A percentile compares a stretch with the other conserved stretches of the same genome.
phyloP scores from a whole-genome alignment of 1,284 basidiomycete species.

The Naganishia sp. region DNA sequence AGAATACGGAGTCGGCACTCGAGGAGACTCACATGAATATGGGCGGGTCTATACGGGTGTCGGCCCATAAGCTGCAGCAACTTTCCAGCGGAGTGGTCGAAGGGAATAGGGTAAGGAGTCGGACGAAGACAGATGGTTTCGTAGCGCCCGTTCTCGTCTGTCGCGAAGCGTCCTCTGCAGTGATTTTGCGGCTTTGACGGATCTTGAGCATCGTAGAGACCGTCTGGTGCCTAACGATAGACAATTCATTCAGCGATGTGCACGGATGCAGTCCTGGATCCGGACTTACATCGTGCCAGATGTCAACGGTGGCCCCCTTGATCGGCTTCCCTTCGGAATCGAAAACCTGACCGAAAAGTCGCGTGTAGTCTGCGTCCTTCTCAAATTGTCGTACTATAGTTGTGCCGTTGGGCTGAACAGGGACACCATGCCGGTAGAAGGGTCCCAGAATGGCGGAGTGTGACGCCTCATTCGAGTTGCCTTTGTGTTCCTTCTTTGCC shows the following conservation, averaged over 20 bases:
- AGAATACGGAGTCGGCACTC: background rate
- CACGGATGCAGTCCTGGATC: too few relatives aligned
- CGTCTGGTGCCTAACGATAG: constrained; percentile 43
- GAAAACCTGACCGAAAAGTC: constrained; percentile 46
- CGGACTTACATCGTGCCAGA: constrained; percentile 47
- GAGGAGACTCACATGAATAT: constrained; percentile 44
- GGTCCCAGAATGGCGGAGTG: constrained; percentile 51
- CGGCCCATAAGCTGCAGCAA: constrained; percentile 50
- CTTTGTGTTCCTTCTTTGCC: constrained; percentile 29
- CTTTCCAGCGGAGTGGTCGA: constrained; percentile 49
- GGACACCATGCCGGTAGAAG: constrained; percentile 48
- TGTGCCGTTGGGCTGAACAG: constrained; percentile 44
- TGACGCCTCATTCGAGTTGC: constrained; percentile 33
- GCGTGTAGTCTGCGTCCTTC: constrained; percentile 42
- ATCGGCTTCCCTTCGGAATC: constrained; percentile 48
- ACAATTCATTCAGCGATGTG: background rate
- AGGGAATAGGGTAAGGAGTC: constrained; percentile 53
- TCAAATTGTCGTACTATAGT: constrained; percentile 45
- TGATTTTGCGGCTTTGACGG: constrained; percentile 50
- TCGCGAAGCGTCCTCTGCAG: constrained; percentile 47
- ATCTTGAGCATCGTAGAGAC: constrained; percentile 53
- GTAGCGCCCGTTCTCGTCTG: constrained; percentile 48
- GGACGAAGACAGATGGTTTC: constrained; percentile 46
- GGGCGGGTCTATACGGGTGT: constrained; percentile 52
- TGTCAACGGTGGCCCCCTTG: constrained; percentile 47